Evolutionary conservation across 305 asterid species (phyloP).

Genomic region (Fraxinus angustifolia): DNA sequence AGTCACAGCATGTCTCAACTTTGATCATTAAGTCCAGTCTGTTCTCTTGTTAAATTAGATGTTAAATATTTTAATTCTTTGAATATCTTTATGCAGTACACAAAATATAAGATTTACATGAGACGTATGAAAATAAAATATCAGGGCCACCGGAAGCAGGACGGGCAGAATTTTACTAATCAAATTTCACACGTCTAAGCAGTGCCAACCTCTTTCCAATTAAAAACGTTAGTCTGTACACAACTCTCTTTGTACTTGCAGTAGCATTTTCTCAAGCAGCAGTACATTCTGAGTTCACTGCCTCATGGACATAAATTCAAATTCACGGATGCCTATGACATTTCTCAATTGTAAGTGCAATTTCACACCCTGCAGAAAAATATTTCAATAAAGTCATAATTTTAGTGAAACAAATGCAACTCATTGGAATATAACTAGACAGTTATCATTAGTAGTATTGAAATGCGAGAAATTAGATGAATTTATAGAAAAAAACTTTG

Average conservation of each 20-base stretch:
- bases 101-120: background rate
- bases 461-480: background rate
- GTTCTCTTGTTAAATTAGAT: background rate
- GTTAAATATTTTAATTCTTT: background rate
- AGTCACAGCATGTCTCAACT: background rate
- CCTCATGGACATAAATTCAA: background rate
- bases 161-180: background rate
- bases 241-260: background rate
- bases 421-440: background rate
- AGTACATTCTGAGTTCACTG: background rate
- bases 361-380: slow-evolving; percentile 2
- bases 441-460: background rate
- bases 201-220: background rate
- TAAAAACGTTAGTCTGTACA: background rate
- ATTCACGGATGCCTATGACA: background rate
- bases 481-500: background rate
- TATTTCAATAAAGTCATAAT: background rate
- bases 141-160: background rate
- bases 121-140: background rate
- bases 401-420: background rate
- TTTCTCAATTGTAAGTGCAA: background rate
- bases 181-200: background rate
- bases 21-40: background rate
- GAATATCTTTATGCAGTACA: background rate
- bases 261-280: background rate